phyloP scores from a whole-genome alignment of 2,329 filamentous ascomycete species.

The Rhynchosporium agropyri region DNA sequence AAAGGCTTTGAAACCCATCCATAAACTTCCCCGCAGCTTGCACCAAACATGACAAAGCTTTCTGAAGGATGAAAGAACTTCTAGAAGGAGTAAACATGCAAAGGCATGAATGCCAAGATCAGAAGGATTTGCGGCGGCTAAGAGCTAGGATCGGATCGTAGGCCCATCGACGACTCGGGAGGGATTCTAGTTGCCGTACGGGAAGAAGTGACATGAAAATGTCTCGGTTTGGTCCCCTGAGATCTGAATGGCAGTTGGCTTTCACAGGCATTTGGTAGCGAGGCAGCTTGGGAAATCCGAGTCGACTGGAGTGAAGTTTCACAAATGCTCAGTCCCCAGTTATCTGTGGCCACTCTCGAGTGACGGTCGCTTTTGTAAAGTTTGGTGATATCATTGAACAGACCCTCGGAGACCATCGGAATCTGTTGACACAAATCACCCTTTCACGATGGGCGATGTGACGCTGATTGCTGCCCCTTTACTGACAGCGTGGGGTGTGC shows the following conservation, averaged over 20 bases:
- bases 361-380: constrained; percentile 22
- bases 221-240: constrained; percentile 16
- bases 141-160: constrained; percentile 31
- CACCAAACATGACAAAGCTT: constrained; percentile 5
- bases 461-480: constrained; percentile 20
- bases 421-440: constrained; percentile 9
- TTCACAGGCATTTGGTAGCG: constrained; percentile 22
- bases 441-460: constrained; percentile 30
- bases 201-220: constrained; percentile 25
- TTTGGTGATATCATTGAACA: too few relatives aligned
- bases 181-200: constrained; percentile 21
- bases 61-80: constrained; percentile 6
- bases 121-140: constrained; percentile 17
- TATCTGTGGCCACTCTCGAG: constrained; percentile 21
- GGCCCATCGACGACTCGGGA: constrained; percentile 17
- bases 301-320: constrained; percentile 34
- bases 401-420: constrained; percentile 26
- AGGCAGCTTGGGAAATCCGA: constrained; percentile 29
- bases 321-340: constrained; percentile 35
- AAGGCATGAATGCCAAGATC: constrained; percentile 34
- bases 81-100: constrained; percentile 12
- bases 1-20: constrained; percentile 16
- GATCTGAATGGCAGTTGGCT: constrained; percentile 24
- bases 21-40: constrained; percentile 12
- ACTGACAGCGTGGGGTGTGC: constrained; percentile 21